phyloP scores from a whole-genome alignment of 805 yeast species.

The Candida multigemmis region DNA sequence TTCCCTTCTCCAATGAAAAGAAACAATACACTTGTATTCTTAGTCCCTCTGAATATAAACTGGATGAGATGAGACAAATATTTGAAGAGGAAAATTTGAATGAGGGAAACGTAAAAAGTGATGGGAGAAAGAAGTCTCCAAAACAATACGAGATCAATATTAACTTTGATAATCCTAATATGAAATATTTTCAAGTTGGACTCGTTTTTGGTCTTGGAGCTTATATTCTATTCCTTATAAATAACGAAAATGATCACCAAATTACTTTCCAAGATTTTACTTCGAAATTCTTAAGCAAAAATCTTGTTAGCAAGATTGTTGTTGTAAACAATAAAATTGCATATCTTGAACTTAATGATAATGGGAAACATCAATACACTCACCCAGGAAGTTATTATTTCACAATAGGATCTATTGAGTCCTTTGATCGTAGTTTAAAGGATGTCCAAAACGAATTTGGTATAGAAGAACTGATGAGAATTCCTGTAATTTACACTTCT shows the following conservation, averaged over 20 bases:
- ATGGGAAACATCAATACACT: slow-evolving; percentile 42
- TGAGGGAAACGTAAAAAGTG: background rate
- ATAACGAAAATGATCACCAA: slow-evolving; percentile 28
- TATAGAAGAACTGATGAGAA: slow-evolving; percentile 51
- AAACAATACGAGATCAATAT: slow-evolving; percentile 3
- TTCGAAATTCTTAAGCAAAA: slow-evolving; percentile 62
- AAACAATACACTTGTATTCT: slow-evolving; percentile 13
- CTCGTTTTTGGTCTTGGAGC: slow-evolving; percentile 17
- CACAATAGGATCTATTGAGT: slow-evolving; percentile 81
- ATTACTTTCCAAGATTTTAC: slow-evolving; percentile 91
- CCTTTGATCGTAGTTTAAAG: slow-evolving; percentile 73
- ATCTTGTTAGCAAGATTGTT: slow-evolving; percentile 61
- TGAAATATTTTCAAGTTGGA: slow-evolving; percentile 21
- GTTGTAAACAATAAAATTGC: slow-evolving; percentile 76
- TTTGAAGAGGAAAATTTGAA: slow-evolving; percentile 5
- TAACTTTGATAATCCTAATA: slow-evolving; percentile 12
- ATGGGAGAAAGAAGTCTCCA: slow-evolving; percentile 4
- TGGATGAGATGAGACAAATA: slow-evolving; percentile 5
- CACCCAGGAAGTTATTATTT: slow-evolving; percentile 37
- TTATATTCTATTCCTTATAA: slow-evolving; percentile 11
- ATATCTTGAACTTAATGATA: slow-evolving; percentile 56
- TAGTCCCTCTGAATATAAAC: slow-evolving; percentile 17
- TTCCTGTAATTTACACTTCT: slow-evolving; percentile 75
- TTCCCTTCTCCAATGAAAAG: slow-evolving; percentile 14
- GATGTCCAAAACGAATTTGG: slow-evolving; percentile 65